These are phyloP conservation scores for Dalechampia spathulata DNA, from an alignment of 441 rosid genomes.

Conservation along the genomic window DNA sequence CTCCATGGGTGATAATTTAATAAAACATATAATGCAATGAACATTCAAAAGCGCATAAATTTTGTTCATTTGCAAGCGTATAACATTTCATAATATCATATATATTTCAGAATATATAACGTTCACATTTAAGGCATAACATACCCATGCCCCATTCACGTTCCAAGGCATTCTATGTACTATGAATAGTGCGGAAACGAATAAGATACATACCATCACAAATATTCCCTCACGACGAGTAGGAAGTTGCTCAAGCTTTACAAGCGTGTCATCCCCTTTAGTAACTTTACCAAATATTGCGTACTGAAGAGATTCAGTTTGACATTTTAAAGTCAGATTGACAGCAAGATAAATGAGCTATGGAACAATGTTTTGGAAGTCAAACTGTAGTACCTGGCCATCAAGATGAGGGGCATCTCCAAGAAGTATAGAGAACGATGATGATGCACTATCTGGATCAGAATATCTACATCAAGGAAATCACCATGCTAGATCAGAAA, in stretches of 20 bases:
- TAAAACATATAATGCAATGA: no score
- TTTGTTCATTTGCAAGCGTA: no score
- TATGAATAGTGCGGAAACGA: background rate
- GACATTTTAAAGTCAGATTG: slow-evolving; percentile 6
- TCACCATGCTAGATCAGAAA: background rate
- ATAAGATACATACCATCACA: slow-evolving; percentile 61
- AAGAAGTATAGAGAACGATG: slow-evolving; percentile 87
- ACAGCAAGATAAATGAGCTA: background rate
- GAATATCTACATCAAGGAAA: slow-evolving; percentile 40
- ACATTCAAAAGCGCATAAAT: no score
- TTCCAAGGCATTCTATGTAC: slow-evolving; percentile 1
- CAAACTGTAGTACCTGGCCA: slow-evolving; percentile 40
- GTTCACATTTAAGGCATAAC: background rate
- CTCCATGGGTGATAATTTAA: slow-evolving; percentile 1
- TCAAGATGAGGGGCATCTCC: slow-evolving; percentile 97
- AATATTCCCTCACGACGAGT: slow-evolving; percentile 87
- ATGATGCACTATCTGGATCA: slow-evolving; percentile 81
- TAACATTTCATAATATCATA: background rate
- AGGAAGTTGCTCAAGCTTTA: slow-evolving; percentile 79
- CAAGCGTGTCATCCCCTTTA: slow-evolving; percentile 84
- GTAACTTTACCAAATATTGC: slow-evolving; percentile 93
- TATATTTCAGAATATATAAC: no score
- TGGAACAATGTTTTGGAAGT: slow-evolving; percentile 10
- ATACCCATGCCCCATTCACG: background rate
- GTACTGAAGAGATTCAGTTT: slow-evolving; percentile 42